A percentile compares a stretch with the other conserved stretches of the same genome.
Conservation (phyloP, 2,329 filamentous ascomycete species). For the Aspergillus texensis region DNA sequence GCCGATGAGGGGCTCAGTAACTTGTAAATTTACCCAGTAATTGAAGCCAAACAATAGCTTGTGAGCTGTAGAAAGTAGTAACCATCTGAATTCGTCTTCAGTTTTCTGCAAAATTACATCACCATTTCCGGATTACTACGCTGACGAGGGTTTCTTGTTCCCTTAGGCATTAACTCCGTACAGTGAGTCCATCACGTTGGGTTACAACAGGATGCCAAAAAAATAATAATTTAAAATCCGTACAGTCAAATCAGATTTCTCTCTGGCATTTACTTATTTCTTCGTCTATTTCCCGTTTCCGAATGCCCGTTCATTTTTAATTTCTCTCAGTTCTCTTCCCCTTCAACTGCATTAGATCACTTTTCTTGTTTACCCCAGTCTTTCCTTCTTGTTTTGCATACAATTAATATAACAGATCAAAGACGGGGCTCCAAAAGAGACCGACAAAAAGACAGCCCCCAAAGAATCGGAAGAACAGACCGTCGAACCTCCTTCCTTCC, state of each 20-base stretch:
- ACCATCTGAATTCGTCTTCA: neutral
- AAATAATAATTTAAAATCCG: neutral
- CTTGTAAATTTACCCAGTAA: neutral
- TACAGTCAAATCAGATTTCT: neutral
- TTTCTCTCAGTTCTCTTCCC: neutral
- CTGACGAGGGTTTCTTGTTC: neutral
- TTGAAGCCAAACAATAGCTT: neutral
- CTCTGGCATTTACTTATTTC: neutral
- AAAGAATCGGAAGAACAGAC: neutral
- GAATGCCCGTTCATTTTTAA: neutral
- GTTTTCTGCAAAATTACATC: constrained; percentile 1
- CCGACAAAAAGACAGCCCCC: neutral
- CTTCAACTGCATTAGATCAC: neutral
- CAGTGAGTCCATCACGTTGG: neutral
- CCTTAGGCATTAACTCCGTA: neutral
- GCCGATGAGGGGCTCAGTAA: neutral
- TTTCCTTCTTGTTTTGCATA: neutral
- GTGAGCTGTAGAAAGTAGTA: neutral
- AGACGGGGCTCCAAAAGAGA: neutral
- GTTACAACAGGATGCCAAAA: neutral
- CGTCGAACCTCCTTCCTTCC: neutral
- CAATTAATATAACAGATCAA: neutral
- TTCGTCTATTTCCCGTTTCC: neutral
- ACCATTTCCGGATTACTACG: neutral
- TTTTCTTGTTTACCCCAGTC: neutral